Percentiles rank a stretch among this genome's conserved stretches.
Conservation (phyloP, 768 basidiomycete genomes). For the Tulasnella sp. region DNA sequence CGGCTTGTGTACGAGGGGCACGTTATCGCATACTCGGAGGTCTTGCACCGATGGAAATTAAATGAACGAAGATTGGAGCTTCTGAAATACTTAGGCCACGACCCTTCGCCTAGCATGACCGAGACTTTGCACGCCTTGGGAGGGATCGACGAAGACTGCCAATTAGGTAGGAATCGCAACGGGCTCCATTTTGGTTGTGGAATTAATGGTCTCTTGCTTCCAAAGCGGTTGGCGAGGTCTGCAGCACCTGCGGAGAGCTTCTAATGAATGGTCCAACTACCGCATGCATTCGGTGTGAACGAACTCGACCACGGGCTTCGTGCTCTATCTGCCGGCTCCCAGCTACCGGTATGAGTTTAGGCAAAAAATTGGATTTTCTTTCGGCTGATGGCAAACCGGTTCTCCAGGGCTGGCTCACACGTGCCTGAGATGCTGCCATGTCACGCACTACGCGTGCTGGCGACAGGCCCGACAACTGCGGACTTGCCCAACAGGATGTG, state of each 20-base stretch:
- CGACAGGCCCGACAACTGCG: slow-evolving; percentile 45
- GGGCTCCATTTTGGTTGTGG: slow-evolving; percentile 35
- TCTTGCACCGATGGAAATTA: slow-evolving; percentile 70
- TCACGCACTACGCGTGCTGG: slow-evolving; percentile 67
- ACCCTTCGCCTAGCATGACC: slow-evolving; percentile 33
- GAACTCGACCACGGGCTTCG: slow-evolving; percentile 45
- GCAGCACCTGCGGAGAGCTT: slow-evolving; percentile 44
- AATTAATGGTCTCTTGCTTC: slow-evolving; percentile 41
- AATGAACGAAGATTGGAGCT: slow-evolving; percentile 68
- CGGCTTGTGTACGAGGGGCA: slow-evolving; percentile 44
- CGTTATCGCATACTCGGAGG: slow-evolving; percentile 67
- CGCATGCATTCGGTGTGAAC: slow-evolving; percentile 47
- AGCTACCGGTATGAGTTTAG: slow-evolving; percentile 54
- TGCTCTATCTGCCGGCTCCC: slow-evolving; percentile 76
- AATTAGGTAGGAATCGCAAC: slow-evolving; percentile 11
- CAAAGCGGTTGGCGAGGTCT: slow-evolving; percentile 39
- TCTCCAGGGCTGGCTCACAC: slow-evolving; percentile 56
- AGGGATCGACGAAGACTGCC: slow-evolving; percentile 14
- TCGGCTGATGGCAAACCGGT: not conserved
- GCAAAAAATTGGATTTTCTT: not conserved
- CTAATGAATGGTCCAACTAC: slow-evolving; percentile 38
- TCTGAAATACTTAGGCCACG: slow-evolving; percentile 56
- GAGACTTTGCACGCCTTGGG: slow-evolving; percentile 18
- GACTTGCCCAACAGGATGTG: slow-evolving; percentile 64
- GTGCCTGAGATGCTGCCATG: slow-evolving; percentile 60